These are phyloP conservation scores for Umbellularia californica DNA, from an alignment of 164 flowering plant genomes.

Conservation along the genomic window DNA sequence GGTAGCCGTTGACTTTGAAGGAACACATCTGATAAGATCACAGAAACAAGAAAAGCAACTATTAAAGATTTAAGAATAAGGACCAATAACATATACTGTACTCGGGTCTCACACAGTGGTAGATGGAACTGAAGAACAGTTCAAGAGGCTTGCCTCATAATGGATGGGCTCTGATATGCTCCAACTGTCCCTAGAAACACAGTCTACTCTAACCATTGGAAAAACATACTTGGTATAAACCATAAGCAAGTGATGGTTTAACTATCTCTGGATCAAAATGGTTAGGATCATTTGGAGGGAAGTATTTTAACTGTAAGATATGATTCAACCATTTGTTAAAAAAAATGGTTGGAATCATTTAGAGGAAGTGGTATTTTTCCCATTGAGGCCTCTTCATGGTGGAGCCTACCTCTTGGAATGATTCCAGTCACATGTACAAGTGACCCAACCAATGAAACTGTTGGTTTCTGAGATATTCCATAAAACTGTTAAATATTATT, in stretches of 20 bases:
- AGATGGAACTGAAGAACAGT: background rate
- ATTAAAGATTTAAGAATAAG: background rate
- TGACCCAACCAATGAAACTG: background rate
- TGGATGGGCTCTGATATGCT: too few species aligned
- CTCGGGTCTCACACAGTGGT: background rate
- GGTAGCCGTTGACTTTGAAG: conserved; percentile 83
- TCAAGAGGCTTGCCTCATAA: background rate
- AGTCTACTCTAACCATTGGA: background rate
- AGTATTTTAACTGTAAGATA: too few species aligned
- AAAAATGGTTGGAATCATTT: background rate
- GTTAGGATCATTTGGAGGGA: too few species aligned
- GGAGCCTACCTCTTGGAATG: background rate
- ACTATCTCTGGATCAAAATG: too few species aligned
- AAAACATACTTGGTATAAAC: background rate
- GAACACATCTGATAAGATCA: conserved; percentile 57
- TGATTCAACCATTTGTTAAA: too few species aligned
- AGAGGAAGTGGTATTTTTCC: background rate
- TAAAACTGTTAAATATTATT: too few species aligned
- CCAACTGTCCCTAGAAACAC: background rate
- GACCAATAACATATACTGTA: background rate
- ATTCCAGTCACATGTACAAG: background rate
- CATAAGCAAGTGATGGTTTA: too few species aligned
- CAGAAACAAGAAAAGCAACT: background rate
- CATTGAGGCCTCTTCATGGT: background rate
- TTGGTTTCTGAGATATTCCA: background rate